Percentiles rank a stretch among this genome's conserved stretches.
Conservation (phyloP, 148 eudicot genomes). For the Cornus kousa region DNA sequence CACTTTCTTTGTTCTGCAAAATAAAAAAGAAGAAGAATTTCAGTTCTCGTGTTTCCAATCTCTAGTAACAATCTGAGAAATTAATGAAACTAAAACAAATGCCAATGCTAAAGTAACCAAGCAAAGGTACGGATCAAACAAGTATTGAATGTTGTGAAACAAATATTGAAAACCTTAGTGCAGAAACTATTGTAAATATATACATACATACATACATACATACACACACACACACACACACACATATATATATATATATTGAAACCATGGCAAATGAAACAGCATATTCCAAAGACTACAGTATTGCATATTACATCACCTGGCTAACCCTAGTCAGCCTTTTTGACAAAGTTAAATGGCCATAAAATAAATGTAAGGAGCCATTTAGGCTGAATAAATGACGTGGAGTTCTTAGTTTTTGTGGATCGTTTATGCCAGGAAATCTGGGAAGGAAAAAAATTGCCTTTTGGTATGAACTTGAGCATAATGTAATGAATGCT, state of each 20-base stretch:
- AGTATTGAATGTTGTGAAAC: not conserved
- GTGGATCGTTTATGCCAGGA: not conserved
- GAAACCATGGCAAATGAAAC: not conserved
- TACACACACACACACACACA: no score
- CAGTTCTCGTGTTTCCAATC: slow-evolving; percentile 1
- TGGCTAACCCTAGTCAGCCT: not conserved
- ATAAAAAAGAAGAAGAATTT: slow-evolving; percentile 3
- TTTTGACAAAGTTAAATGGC: not conserved
- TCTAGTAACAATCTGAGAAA: not conserved
- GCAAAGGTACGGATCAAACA: not conserved
- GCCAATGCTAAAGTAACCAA: not conserved
- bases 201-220: no score
- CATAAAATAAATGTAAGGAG: not conserved
- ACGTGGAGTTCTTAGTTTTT: not conserved
- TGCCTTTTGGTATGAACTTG: not conserved
- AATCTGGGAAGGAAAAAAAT: not conserved
- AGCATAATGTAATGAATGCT: not conserved
- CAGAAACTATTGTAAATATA: not conserved
- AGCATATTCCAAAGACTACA: not conserved
- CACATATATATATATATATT: no score
- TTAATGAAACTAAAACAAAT: not conserved
- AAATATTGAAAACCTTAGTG: not conserved
- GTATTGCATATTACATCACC: not conserved
- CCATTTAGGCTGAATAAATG: not conserved
- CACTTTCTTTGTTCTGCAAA: slow-evolving; percentile 73